phyloP scores from a whole-genome alignment of 1,139 yeast genomes.

The Spencermartinsiella ligniputridi region DNA sequence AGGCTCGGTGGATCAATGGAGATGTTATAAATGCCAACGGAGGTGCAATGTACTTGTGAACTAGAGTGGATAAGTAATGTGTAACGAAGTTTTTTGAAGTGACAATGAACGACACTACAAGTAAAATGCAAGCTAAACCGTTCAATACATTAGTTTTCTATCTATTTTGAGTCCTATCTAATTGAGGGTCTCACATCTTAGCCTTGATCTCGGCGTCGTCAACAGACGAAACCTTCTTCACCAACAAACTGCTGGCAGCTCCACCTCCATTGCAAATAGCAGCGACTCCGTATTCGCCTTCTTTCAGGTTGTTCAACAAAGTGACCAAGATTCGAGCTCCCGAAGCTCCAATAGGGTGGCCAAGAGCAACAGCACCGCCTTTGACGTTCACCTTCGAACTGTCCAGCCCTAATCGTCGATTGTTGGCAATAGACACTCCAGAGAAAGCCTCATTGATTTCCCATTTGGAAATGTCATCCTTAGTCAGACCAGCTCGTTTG shows the following conservation, averaged over 20 bases:
- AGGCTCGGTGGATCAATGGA: slow-evolving; percentile 27
- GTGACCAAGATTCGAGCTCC: slow-evolving; percentile 92
- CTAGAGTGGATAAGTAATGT: too few species aligned
- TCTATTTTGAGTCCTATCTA: too few species aligned
- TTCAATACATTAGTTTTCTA: too few species aligned
- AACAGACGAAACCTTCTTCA: slow-evolving; percentile 43
- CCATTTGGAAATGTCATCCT: slow-evolving; percentile 55
- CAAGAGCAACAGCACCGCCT: slow-evolving; percentile 96
- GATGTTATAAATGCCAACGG: slow-evolving; percentile 24
- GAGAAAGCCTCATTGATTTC: slow-evolving; percentile 94
- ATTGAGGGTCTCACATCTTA: not conserved
- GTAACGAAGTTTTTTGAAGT: too few species aligned
- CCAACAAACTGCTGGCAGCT: slow-evolving; percentile 78
- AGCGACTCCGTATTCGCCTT: slow-evolving; percentile 88
- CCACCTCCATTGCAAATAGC: slow-evolving; percentile 98
- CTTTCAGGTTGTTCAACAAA: slow-evolving; percentile 63
- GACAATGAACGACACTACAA: too few species aligned
- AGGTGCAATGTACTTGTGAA: slow-evolving; percentile 16
- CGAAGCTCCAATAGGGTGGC: slow-evolving; percentile 93
- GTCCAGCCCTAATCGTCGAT: slow-evolving; percentile 61
- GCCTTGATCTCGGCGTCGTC: slow-evolving; percentile 1
- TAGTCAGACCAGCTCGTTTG: slow-evolving; percentile 46
- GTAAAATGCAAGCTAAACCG: too few species aligned
- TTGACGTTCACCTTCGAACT: slow-evolving; percentile 73
- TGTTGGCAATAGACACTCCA: slow-evolving; percentile 86